A percentile compares a stretch with the other conserved stretches of the same genome.
Conservation (phyloP, 2,329 filamentous ascomycete genomes). For the Malbranchea cinnamomea region DNA sequence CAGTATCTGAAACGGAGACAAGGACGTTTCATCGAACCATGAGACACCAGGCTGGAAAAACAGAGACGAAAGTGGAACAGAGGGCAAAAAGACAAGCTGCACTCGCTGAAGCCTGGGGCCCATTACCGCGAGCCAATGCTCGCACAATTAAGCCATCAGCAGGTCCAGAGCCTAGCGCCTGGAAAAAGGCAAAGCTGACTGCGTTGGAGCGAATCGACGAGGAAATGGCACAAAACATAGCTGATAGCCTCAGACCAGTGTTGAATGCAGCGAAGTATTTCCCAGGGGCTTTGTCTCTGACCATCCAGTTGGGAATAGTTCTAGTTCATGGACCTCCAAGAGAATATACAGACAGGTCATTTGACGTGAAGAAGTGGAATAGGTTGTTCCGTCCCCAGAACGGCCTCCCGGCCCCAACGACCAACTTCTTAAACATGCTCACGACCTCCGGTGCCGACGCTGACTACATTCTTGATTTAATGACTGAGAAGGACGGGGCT, state of each 20-base stretch:
- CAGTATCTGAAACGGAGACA: no score
- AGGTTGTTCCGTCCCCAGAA: conserved; percentile 19
- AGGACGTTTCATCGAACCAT: conserved; percentile 18
- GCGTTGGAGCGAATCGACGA: conserved; percentile 6
- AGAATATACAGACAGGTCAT: conserved; percentile 9
- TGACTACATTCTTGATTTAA: conserved; percentile 23
- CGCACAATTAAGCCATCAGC: conserved; percentile 1
- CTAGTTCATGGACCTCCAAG: conserved; percentile 17
- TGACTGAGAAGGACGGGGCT: conserved; percentile 13
- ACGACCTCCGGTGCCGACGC: conserved; percentile 27
- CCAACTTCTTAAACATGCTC: conserved; percentile 22
- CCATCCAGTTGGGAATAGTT: conserved; percentile 24
- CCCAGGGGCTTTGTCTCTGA: conserved; percentile 20
- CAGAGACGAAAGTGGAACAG: conserved; percentile 9
- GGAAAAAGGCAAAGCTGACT: conserved; percentile 7
- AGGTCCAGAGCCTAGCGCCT: conserved; percentile 5
- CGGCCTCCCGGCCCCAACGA: conserved; percentile 15
- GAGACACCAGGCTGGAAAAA: conserved; percentile 16
- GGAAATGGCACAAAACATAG: conserved; percentile 14
- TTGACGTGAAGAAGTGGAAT: conserved; percentile 16
- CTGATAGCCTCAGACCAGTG: conserved; percentile 15
- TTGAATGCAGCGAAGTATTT: conserved; percentile 22
- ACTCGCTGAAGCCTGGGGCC: conserved; percentile 18
- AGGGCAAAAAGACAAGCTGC: conserved; percentile 16
- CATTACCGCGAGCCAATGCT: conserved; percentile 1